Conservation (phyloP, 176 grass and related monocot genomes). For the Cenchrus americanus region DNA sequence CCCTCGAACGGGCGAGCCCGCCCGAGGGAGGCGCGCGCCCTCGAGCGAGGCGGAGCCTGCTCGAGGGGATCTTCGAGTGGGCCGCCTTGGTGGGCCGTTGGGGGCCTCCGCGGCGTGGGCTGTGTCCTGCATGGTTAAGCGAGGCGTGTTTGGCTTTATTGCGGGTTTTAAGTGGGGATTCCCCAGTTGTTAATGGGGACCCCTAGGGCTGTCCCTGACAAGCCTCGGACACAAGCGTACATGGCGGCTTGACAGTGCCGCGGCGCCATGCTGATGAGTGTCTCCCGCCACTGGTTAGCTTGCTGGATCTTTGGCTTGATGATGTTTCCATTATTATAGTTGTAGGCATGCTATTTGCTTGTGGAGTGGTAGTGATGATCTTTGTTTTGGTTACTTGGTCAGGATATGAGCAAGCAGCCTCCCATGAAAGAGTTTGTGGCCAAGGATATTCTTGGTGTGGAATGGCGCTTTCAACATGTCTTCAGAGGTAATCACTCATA, state of each 20-base stretch:
- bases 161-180: too few relatives aligned
- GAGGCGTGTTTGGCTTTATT: too few relatives aligned
- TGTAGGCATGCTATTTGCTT: neutral
- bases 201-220: too few relatives aligned
- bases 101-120: too few relatives aligned
- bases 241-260: neutral
- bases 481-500: constrained; percentile 61
- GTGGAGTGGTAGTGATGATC: neutral
- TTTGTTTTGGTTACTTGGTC: constrained; percentile 43
- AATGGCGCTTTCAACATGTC: constrained; percentile 91
- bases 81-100: too few relatives aligned
- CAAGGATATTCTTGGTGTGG: constrained; percentile 78
- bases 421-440: constrained; percentile 77
- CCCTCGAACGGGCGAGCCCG: too few relatives aligned
- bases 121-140: too few relatives aligned
- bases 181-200: too few relatives aligned
- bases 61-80: too few relatives aligned
- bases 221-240: too few relatives aligned
- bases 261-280: constrained; percentile 84
- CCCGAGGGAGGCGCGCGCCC: too few relatives aligned
- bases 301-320: constrained; percentile 5
- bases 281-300: constrained; percentile 68
- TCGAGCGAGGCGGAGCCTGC: too few relatives aligned
- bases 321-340: neutral
- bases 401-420: constrained; percentile 89